Conservation (phyloP, 306 rosid species). For the Acmispon strigosus region DNA sequence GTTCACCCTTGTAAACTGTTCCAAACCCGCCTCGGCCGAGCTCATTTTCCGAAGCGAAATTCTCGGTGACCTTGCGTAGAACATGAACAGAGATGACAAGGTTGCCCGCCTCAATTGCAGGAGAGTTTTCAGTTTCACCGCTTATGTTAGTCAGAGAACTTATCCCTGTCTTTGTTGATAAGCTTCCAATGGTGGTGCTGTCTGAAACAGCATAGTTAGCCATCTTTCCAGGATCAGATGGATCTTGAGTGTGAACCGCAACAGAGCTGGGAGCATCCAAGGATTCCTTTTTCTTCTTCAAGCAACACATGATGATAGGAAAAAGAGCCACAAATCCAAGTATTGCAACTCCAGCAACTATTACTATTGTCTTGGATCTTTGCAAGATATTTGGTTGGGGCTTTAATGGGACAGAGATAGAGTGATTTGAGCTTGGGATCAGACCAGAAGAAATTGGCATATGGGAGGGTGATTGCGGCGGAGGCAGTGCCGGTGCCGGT, state of each 20-base stretch:
- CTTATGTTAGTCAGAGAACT: constrained; percentile 40
- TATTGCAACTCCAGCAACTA: constrained; percentile 27
- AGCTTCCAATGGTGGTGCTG: constrained; percentile 33
- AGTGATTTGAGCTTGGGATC: constrained; percentile 11
- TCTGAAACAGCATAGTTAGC: constrained; percentile 40
- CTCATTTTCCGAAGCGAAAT: constrained; percentile 54
- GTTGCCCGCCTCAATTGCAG: constrained; percentile 37
- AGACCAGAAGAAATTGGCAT: constrained; percentile 16
- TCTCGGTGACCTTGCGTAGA: constrained; percentile 50
- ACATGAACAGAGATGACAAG: constrained; percentile 51
- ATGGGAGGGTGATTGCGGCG: constrained; percentile 14
- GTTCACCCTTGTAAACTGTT: constrained; percentile 70
- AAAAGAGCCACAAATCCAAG: constrained; percentile 20
- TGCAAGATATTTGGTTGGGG: constrained; percentile 16
- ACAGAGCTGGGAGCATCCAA: constrained; percentile 26
- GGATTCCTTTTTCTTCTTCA: constrained; percentile 34
- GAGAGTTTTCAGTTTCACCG: constrained; percentile 41
- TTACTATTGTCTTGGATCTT: constrained; percentile 14
- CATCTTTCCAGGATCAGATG: constrained; percentile 41
- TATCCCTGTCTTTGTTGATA: constrained; percentile 41
- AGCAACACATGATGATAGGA: constrained; percentile 29
- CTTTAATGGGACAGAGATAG: constrained; percentile 17
- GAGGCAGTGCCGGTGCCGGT: background rate
- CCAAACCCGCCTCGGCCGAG: constrained; percentile 84
- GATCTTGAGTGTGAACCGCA: constrained; percentile 48